A percentile compares a stretch with the other conserved stretches of the same genome.
Evolutionary conservation across 2,329 filamentous ascomycete species (phyloP).

Genomic region (Epichloe glyceriae): DNA sequence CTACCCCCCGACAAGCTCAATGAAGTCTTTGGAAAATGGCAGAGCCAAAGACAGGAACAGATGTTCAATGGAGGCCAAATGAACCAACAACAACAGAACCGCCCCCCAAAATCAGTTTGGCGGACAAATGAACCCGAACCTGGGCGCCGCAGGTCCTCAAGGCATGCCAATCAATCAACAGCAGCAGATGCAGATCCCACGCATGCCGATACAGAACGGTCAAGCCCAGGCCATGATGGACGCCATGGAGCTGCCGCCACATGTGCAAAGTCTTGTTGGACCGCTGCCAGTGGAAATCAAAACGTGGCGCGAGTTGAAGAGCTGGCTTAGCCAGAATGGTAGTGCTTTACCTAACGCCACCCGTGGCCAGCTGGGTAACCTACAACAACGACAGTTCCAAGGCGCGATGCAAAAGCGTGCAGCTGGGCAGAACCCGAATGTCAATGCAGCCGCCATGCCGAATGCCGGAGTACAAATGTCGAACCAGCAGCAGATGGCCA

Average conservation of each 20-base stretch:
- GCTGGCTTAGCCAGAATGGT: constrained; percentile 27
- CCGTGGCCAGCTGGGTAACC: constrained; percentile 18
- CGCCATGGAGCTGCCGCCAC: constrained; percentile 31
- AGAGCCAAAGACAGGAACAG: constrained; percentile 24
- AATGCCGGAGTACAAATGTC: constrained; percentile 14
- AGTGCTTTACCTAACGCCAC: constrained; percentile 19
- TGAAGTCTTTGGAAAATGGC: constrained; percentile 38
- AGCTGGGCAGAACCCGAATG: constrained; percentile 18
- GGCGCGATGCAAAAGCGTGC: constrained; percentile 18
- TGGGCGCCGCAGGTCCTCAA: constrained; percentile 15
- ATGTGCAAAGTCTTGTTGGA: constrained; percentile 18
- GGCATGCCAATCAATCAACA: constrained; percentile 17
- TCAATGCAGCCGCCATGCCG: constrained; percentile 10
- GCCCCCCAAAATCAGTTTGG: constrained; percentile 17
- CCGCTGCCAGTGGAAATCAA: constrained; percentile 29
- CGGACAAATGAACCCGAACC: constrained; percentile 20
- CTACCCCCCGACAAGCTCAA: constrained; percentile 37
- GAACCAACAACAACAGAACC: constrained; percentile 16
- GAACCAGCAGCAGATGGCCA: constrained; percentile 13
- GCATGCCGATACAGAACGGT: constrained; percentile 14
- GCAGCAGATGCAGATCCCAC: constrained; percentile 16
- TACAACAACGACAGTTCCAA: constrained; percentile 29
- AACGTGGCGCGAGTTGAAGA: constrained; percentile 36
- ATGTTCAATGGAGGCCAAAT: constrained; percentile 19
- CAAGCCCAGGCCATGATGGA: constrained; percentile 32